Conservation (phyloP, 176 grass and related monocot genomes). For the Eleusine indica region DNA sequence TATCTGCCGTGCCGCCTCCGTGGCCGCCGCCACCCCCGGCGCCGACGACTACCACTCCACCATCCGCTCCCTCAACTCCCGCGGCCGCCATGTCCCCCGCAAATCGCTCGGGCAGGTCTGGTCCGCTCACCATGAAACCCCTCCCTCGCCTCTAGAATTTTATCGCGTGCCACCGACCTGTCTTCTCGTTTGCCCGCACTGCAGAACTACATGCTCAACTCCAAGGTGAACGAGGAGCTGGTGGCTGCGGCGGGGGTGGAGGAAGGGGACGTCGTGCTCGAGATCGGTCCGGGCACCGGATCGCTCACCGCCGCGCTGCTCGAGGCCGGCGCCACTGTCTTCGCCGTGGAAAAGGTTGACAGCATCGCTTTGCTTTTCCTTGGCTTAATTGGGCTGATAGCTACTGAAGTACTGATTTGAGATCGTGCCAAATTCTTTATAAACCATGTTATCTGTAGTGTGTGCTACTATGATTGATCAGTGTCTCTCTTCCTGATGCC, state of each 20-base stretch:
- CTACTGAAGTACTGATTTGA: constrained; percentile 2
- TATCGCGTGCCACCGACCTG: not conserved
- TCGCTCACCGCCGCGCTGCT: constrained; percentile 80
- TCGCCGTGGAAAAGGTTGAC: constrained; percentile 82
- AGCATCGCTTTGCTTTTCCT: not conserved
- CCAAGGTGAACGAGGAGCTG: constrained; percentile 78
- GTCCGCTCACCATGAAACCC: not conserved
- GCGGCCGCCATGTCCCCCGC: constrained; percentile 68
- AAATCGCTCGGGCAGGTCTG: constrained; percentile 92
- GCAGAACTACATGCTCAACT: constrained; percentile 91
- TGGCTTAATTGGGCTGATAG: not conserved
- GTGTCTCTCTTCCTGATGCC: not conserved
- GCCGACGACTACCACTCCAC: constrained; percentile 80
- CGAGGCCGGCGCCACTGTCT: constrained; percentile 63
- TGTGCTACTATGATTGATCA: constrained; percentile 1
- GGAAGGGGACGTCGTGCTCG: constrained; percentile 82
- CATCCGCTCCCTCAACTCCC: constrained; percentile 78
- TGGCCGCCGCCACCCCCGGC: not conserved
- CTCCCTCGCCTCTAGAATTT: too few relatives aligned
- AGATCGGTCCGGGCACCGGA: constrained; percentile 88
- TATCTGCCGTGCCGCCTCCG: not conserved
- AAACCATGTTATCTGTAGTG: not conserved
- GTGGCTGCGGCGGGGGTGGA: constrained; percentile 55
- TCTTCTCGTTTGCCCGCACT: not conserved
- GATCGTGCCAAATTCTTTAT: not conserved